These are phyloP conservation scores for Neurospora sublineolata DNA, from an alignment of 495 filamentous ascomycete genomes.

Conservation along the genomic window DNA sequence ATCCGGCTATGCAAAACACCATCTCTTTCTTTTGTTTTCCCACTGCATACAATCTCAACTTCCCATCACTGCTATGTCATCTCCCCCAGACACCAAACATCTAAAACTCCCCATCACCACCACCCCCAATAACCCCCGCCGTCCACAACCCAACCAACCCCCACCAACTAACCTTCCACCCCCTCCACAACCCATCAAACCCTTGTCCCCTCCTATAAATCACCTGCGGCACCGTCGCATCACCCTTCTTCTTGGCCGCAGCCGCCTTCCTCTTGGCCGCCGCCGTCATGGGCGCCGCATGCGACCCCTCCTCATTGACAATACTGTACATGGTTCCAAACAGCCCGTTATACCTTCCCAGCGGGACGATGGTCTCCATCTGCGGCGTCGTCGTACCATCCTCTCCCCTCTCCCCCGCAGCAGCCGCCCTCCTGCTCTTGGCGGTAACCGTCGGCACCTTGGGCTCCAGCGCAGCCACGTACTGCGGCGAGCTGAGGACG, in stretches of 20 bases:
- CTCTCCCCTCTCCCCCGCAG: neutral
- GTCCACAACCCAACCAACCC: conserved; percentile 79
- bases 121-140: conserved; percentile 30
- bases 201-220: conserved; percentile 64
- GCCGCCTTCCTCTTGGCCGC: neutral
- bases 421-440: conserved; percentile 19
- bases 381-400: neutral
- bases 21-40: neutral
- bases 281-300: conserved; percentile 24
- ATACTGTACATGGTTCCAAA: conserved; percentile 82
- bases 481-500: conserved; percentile 36
- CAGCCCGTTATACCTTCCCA: conserved; percentile 68
- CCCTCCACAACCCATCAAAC: conserved; percentile 72
- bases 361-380: conserved; percentile 61
- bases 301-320: conserved; percentile 66
- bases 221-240: conserved; percentile 22
- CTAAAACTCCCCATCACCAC: conserved; percentile 40
- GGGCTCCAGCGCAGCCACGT: conserved; percentile 31
- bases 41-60: neutral
- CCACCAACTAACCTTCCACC: conserved; percentile 95
- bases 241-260: neutral
- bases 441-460: conserved; percentile 3
- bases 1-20: neutral
- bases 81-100: neutral
- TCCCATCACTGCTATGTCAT: neutral